Conservation (phyloP, 257 asterid genomes). For the Ilex aquifolium region DNA sequence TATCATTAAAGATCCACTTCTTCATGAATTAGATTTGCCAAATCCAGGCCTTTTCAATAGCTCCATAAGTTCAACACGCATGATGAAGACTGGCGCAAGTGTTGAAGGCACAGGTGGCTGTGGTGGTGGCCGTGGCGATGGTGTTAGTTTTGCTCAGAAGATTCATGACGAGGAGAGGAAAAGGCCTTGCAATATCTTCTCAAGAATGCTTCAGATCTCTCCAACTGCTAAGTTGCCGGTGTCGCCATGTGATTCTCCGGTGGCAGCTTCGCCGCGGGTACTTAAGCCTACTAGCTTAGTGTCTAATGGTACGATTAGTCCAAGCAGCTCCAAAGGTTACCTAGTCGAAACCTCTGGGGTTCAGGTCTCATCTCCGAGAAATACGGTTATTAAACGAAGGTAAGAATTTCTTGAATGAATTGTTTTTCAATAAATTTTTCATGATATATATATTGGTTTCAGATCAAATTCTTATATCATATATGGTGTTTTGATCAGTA, state of each 20-base stretch:
- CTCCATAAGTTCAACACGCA: constrained; percentile 1
- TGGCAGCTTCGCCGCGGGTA: constrained; percentile 14
- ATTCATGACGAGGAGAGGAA: constrained; percentile 29
- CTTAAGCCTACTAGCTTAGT: constrained; percentile 15
- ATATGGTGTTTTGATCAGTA: neutral
- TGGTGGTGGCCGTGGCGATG: neutral
- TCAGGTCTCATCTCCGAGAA: constrained; percentile 97
- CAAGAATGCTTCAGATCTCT: constrained; percentile 81
- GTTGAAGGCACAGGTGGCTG: neutral
- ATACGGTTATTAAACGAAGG: constrained; percentile 92
- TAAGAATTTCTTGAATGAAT: constrained; percentile 17
- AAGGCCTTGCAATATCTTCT: constrained; percentile 43
- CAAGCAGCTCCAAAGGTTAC: constrained; percentile 38
- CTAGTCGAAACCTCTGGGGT: constrained; percentile 38
- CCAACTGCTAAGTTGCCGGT: constrained; percentile 34
- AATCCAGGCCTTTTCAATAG: constrained; percentile 15
- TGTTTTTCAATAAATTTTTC: neutral
- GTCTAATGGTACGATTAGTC: constrained; percentile 20
- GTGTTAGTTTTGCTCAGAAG: neutral
- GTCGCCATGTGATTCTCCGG: constrained; percentile 25
- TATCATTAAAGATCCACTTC: constrained; percentile 65
- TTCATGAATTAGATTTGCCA: constrained; percentile 28
- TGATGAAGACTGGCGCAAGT: neutral
- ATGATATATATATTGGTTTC: neutral
- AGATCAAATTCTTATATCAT: neutral